Conservation (phyloP, 2,329 filamentous ascomycete species). For the Lasiodiplodia hormozganensis region DNA sequence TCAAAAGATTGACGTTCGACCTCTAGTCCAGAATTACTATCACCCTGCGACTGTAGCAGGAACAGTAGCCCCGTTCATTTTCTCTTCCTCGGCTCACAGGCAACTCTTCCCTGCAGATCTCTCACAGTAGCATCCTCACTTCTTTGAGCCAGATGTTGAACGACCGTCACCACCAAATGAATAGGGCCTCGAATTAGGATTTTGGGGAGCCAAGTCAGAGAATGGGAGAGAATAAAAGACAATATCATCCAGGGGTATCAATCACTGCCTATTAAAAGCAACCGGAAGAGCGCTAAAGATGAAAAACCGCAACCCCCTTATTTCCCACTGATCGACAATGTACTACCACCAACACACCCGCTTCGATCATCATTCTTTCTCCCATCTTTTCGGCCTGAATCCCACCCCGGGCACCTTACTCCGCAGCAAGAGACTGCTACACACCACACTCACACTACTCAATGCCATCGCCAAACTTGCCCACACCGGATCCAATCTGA, state of each 20-base stretch:
- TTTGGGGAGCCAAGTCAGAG: neutral
- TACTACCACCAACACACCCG: neutral
- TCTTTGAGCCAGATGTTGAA: no score
- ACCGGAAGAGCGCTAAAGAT: neutral
- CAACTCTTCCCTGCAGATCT: no score
- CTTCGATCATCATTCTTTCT: neutral
- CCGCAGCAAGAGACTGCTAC: slow-evolving; percentile 78
- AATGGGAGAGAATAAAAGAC: neutral
- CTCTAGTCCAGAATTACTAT: no score
- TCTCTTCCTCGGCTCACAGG: no score
- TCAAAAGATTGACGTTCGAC: no score
- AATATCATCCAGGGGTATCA: neutral
- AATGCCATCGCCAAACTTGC: slow-evolving; percentile 90
- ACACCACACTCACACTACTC: slow-evolving; percentile 87
- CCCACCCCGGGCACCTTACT: slow-evolving; percentile 53
- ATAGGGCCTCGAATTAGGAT: neutral
- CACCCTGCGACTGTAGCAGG: no score
- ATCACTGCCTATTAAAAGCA: neutral
- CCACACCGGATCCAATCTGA: slow-evolving; percentile 80
- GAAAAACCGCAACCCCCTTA: neutral
- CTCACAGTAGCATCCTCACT: no score
- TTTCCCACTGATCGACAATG: neutral
- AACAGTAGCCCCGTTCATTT: no score
- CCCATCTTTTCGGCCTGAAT: slow-evolving; percentile 38
- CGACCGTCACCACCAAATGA: no score